A percentile compares a stretch with the other conserved stretches of the same genome.
phyloP scores from a whole-genome alignment of 306 rosid species.

The Dryas drummondii region DNA sequence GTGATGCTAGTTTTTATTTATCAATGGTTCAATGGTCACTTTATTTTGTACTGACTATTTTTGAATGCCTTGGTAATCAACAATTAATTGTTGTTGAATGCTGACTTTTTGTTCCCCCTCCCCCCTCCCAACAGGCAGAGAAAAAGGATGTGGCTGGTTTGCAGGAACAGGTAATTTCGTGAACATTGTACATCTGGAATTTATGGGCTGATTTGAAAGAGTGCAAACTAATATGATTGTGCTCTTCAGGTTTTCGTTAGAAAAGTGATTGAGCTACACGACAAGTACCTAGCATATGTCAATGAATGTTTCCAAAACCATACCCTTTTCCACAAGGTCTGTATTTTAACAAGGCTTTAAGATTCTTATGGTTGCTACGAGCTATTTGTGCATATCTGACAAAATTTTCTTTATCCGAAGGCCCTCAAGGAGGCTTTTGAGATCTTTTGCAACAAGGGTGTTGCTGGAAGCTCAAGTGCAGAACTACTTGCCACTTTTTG shows the following conservation, averaged over 20 bases:
- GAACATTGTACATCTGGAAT: slow-evolving; percentile 4
- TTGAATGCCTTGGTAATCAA: slow-evolving; percentile 2
- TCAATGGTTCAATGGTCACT: not conserved
- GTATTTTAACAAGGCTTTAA: slow-evolving; percentile 11
- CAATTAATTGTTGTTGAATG: slow-evolving; percentile 22
- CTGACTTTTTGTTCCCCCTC: slow-evolving; percentile 29
- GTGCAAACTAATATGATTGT: slow-evolving; percentile 32
- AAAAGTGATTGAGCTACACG: slow-evolving; percentile 59
- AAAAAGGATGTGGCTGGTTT: slow-evolving; percentile 69
- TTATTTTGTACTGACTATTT: slow-evolving; percentile 10
- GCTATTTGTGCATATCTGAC: slow-evolving; percentile 22
- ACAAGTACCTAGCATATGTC: slow-evolving; percentile 62
- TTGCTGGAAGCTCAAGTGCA: slow-evolving; percentile 54
- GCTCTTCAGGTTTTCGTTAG: slow-evolving; percentile 52
- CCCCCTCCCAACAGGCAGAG: slow-evolving; percentile 56
- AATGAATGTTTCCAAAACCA: slow-evolving; percentile 84
- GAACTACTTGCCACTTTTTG: slow-evolving; percentile 55
- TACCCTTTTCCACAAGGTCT: slow-evolving; percentile 58
- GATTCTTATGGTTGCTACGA: slow-evolving; percentile 4
- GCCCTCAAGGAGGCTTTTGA: slow-evolving; percentile 57
- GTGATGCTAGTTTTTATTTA: not conserved
- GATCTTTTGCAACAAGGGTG: slow-evolving; percentile 57
- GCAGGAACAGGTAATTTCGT: slow-evolving; percentile 50
- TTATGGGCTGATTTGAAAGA: not conserved
- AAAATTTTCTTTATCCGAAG: slow-evolving; percentile 18